A percentile compares a stretch with the other conserved stretches of the same genome.
Conservation (phyloP, 805 yeast genomes). For the Candida krabiensis region DNA sequence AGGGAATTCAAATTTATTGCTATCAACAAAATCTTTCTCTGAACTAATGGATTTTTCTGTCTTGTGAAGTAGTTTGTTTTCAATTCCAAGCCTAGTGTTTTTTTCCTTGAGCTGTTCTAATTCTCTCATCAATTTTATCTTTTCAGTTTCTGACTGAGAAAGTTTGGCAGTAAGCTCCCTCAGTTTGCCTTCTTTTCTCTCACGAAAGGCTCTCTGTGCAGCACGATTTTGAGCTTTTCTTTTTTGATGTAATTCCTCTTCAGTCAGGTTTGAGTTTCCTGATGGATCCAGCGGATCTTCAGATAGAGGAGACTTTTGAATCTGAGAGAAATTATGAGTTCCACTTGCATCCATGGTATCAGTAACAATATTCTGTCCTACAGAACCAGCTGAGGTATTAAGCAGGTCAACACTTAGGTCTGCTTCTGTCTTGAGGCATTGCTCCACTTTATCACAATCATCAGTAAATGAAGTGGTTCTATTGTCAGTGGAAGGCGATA, state of each 20-base stretch:
- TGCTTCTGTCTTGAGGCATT: conserved; percentile 1
- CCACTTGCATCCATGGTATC: conserved; percentile 1
- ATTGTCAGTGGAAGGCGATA: conserved; percentile 9
- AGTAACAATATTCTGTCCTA: conserved; percentile 1
- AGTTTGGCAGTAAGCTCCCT: conserved; percentile 66
- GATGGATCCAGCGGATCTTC: conserved; percentile 2
- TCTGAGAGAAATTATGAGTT: background rate
- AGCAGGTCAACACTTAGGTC: conserved; percentile 1
- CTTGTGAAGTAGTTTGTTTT: conserved; percentile 56
- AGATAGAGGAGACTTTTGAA: conserved; percentile 1
- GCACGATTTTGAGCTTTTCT: conserved; percentile 81
- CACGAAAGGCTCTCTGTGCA: conserved; percentile 85
- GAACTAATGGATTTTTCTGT: conserved; percentile 6
- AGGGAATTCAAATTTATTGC: conserved; percentile 23
- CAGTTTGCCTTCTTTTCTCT: conserved; percentile 70
- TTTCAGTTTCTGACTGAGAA: conserved; percentile 50
- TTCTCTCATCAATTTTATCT: conserved; percentile 40
- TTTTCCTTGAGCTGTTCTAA: conserved; percentile 47
- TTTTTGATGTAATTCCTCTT: conserved; percentile 49
- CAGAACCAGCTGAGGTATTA: background rate
- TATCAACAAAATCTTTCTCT: background rate
- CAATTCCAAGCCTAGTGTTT: conserved; percentile 57
- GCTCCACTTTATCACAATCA: conserved; percentile 7
- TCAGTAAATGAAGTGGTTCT: background rate
- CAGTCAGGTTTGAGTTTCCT: conserved; percentile 12